These are phyloP conservation scores for Exophiala oligosperma DNA, from an alignment of 2,329 filamentous ascomycete species.

Conservation along the genomic window DNA sequence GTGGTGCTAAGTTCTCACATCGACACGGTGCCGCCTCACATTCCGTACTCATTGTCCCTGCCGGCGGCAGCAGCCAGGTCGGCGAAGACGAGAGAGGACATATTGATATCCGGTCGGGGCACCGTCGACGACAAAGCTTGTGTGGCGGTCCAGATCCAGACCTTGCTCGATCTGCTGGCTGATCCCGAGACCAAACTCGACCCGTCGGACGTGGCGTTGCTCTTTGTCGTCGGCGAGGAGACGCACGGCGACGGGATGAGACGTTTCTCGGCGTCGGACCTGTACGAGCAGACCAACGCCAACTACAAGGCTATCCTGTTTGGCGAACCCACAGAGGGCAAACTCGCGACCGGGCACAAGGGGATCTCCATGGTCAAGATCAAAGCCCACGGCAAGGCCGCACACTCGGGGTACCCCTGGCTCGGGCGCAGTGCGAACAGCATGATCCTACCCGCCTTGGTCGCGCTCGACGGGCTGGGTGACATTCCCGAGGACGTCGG, in stretches of 20 bases:
- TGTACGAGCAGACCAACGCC: slow-evolving; percentile 41
- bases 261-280: slow-evolving; percentile 45
- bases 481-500: slow-evolving; percentile 44
- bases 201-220: slow-evolving; percentile 43
- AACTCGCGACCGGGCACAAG: slow-evolving; percentile 89
- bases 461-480: slow-evolving; percentile 62
- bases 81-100: slow-evolving; percentile 30
- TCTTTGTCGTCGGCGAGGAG: slow-evolving; percentile 81
- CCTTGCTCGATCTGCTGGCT: slow-evolving; percentile 48
- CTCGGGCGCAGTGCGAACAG: slow-evolving; percentile 84
- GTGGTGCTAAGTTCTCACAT: slow-evolving; percentile 69
- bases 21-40: slow-evolving; percentile 62
- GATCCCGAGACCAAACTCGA: slow-evolving; percentile 35
- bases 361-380: slow-evolving; percentile 71
- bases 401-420: slow-evolving; percentile 91
- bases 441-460: slow-evolving; percentile 72
- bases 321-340: slow-evolving; percentile 88
- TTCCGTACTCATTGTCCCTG: slow-evolving; percentile 47
- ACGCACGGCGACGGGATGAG: slow-evolving; percentile 77
- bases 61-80: background rate
- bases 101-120: slow-evolving; percentile 46
- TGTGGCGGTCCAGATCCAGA: slow-evolving; percentile 45
- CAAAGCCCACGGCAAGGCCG: slow-evolving; percentile 70
- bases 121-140: slow-evolving; percentile 49
- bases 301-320: slow-evolving; percentile 74